Percentiles rank a stretch among this genome's conserved stretches.
phyloP scores from a whole-genome alignment of 2,329 filamentous ascomycete species.

The Chrysoporthe deuterocubensis region DNA sequence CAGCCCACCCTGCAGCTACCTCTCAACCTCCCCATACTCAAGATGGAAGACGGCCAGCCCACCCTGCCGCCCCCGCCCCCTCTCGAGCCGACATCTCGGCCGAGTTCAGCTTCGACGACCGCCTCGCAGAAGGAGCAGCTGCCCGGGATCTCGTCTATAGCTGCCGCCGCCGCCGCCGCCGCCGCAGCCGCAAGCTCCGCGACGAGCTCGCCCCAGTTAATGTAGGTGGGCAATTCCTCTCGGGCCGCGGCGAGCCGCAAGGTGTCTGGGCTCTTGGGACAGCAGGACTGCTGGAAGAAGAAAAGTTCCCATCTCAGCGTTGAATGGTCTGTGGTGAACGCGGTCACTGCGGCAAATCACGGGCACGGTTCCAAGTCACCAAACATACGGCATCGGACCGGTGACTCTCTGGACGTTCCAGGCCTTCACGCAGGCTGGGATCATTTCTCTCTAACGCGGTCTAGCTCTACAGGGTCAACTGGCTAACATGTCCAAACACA shows the following conservation, averaged over 20 bases:
- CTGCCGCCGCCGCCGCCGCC: slow-evolving; percentile 39
- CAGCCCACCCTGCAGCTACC: slow-evolving; percentile 37
- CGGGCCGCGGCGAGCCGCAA: too few species aligned
- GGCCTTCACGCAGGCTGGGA: too few species aligned
- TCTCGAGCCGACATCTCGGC: slow-evolving; percentile 54
- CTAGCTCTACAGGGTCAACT: neutral
- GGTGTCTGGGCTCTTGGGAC: too few species aligned
- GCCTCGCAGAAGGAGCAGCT: slow-evolving; percentile 49
- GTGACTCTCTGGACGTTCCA: too few species aligned
- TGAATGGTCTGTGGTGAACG: neutral
- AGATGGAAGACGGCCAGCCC: slow-evolving; percentile 40
- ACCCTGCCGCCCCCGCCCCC: slow-evolving; percentile 43
- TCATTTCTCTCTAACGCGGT: neutral
- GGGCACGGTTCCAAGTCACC: too few species aligned
- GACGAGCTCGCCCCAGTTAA: slow-evolving; percentile 49
- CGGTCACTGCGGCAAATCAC: too few species aligned
- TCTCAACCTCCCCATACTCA: slow-evolving; percentile 38
- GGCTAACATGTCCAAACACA: slow-evolving; percentile 12
- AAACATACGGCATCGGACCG: too few species aligned
- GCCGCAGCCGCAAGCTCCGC: slow-evolving; percentile 34
- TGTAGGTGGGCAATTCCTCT: slow-evolving; percentile 43
- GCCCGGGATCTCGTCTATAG: slow-evolving; percentile 51
- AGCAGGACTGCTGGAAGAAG: too few species aligned
- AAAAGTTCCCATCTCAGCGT: neutral
- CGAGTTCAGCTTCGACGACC: slow-evolving; percentile 53